Base-by-base conservation (phyloP, 495 filamentous ascomycete species). In the Xylaria cubensis region DNA sequence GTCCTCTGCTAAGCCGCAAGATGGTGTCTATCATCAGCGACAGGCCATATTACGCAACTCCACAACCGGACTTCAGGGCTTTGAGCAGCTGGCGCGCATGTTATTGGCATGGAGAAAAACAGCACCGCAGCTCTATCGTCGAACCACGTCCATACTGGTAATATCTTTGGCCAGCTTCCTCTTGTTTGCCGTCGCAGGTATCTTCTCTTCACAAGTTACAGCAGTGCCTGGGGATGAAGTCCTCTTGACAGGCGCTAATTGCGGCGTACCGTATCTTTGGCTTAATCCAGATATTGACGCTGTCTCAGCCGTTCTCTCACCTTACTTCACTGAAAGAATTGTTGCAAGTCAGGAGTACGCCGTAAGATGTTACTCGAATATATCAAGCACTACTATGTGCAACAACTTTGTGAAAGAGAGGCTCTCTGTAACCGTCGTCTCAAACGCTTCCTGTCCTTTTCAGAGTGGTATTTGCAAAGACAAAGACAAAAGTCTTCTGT, bases 21-120 rank as follows among this genome's bases (percentile, higher is more conserved):
- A 44, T 9, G n/a, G 32, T 13, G 36, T 64, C 3, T 44, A 64
- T 13, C 61, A 64, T 21, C 61, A 64, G 36, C 61, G 61, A 42
- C 61, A 64, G n/a, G 61, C 21, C n/a, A 42, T 64, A 26, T 41
- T 64, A 12, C 61, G 61, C 10, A 64, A 64, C n/a, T 64, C 61
- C 13, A 56, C 53, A 56, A 56, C 53, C 7, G 53, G 53, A 13
- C 29, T 56, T 10, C 53, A 56, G 32, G 53, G 53, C 0, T 56
- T 34, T 13, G 53, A 56, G 13, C 53, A 56, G 10, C 9, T 56
- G 32, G 53, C 53, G 24, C 53, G 53, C 53, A 56, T 56, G 24
- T 2, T 56, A 17, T 56, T 24, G 53, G 53, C 53, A 17, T 56
- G 53, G 53, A 56, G 53, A 13, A 56, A 32, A 56, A 34, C 9